Evolutionary conservation across 257 asterid species (phyloP), one percentile per base, ranked within the genome.

Genomic region (Nemophila menziesii): DNA sequence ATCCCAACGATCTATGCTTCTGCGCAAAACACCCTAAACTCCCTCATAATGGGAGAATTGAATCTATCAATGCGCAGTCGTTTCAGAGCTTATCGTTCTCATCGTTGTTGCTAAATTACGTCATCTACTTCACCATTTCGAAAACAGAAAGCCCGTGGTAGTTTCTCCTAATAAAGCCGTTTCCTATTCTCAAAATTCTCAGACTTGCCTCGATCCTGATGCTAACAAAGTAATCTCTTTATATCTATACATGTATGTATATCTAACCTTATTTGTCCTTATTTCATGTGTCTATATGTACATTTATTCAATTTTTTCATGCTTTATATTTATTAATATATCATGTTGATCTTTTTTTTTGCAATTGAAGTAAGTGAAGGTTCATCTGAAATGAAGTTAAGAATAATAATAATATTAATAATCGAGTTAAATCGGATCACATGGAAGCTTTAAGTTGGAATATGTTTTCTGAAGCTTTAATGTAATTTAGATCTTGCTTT

Each of bases 171-270:
- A n/a, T n/a, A 79, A 75, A 57, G 96, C 93, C 19, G 93, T 81
- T 36, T 86, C 96, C 16, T 93, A 86, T 69, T 86, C 96, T 24
- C 93, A 75, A 55, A 86, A 68, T 55, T 69, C 96, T 49, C 96
- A 81, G 70, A 86, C 96, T 1, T 86, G 96, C 62, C 93, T 86
- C 8, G 81, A 86, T 55, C 96, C 96, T 20, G 96, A 86, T 39
- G 96, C 96, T 43, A 86, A 92, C 66, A 43, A 81, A 19, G 95
- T 84, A 75, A 48, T 58, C 49, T 33, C 19, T 39, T 11, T 11
- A n/a, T n/a, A n/a, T n/a, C n/a, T n/a, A n/a, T n/a, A n/a, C n/a
- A n/a, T n/a, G n/a, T n/a, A n/a, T n/a, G n/a, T n/a, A n/a, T n/a
- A n/a, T n/a, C n/a, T n/a, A n/a, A n/a, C n/a, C n/a, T n/a, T n/a